These are phyloP conservation scores for Gentiana straminea DNA, from an alignment of 257 asterid species.

Conservation along the genomic window DNA sequence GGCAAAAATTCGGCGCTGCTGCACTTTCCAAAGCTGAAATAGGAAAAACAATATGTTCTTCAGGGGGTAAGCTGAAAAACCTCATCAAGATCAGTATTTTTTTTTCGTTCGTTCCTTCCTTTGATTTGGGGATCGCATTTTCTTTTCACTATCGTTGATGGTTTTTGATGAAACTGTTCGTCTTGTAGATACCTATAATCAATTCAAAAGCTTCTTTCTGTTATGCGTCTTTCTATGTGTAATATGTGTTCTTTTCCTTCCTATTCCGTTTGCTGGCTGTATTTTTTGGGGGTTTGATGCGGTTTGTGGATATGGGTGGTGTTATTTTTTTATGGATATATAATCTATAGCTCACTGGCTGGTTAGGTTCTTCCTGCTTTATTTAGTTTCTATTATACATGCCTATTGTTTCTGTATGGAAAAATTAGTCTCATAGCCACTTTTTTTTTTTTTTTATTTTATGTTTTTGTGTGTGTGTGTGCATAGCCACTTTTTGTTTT, in stretches of 20 bases:
- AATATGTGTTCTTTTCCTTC: not conserved
- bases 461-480: too few species aligned
- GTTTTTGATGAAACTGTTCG: not conserved
- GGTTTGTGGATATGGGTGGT: too few species aligned
- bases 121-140: not conserved
- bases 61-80: slow-evolving; percentile 19
- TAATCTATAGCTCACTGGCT: too few species aligned
- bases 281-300: too few species aligned
- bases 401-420: too few species aligned
- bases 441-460: too few species aligned
- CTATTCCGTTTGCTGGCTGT: too few species aligned
- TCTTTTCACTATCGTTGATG: not conserved
- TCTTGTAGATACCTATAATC: not conserved
- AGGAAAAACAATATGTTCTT: slow-evolving; percentile 16
- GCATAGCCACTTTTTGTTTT: too few species aligned
- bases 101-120: not conserved
- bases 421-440: too few species aligned
- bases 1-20: not conserved
- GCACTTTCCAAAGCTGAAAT: not conserved
- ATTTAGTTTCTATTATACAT: too few species aligned
- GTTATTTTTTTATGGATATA: too few species aligned
- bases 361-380: too few species aligned
- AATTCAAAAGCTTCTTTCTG: not conserved
- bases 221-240: not conserved
- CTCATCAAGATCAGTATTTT: not conserved